Conservation (phyloP, 345 rosid species). For the Triadica sebifera region DNA sequence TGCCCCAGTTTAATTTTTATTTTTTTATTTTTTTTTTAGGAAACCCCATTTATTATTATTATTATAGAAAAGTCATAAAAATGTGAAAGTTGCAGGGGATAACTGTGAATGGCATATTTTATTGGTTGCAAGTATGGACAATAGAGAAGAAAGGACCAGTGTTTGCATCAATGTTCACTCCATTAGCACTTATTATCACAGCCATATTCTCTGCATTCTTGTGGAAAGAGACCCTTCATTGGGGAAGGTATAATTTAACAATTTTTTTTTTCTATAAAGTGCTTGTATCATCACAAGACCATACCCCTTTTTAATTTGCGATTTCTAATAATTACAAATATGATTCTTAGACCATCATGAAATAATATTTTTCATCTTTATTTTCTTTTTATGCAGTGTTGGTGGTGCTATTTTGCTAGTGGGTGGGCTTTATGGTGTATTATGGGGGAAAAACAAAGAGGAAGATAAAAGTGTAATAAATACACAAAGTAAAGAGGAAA, state of each 20-base stretch:
- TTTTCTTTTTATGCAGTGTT: conserved; percentile 41
- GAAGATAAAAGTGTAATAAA: conserved; percentile 19
- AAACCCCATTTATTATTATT: too few relatives aligned
- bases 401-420: conserved; percentile 72
- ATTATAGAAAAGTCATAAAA: neutral
- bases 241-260: conserved; percentile 55
- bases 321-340: too few relatives aligned
- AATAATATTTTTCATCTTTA: neutral
- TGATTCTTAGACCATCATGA: too few relatives aligned
- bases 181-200: conserved; percentile 71
- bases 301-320: too few relatives aligned
- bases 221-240: conserved; percentile 64
- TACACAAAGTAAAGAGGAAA: conserved; percentile 35
- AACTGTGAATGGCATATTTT: conserved; percentile 61
- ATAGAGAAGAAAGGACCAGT: conserved; percentile 89
- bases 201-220: conserved; percentile 59
- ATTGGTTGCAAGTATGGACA: conserved; percentile 87
- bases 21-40: too few relatives aligned
- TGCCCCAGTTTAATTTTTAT: too few relatives aligned
- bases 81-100: conserved; percentile 54
- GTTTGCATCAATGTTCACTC: conserved; percentile 73
- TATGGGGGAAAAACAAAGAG: conserved; percentile 85
- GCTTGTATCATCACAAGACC: too few relatives aligned
- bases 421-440: conserved; percentile 66
- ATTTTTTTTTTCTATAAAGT: too few relatives aligned